A percentile compares a stretch with the other conserved stretches of the same genome.
These are phyloP conservation scores for Helicocarpus griseus DNA, from an alignment of 2,329 filamentous ascomycete genomes.

Conservation along the genomic window DNA sequence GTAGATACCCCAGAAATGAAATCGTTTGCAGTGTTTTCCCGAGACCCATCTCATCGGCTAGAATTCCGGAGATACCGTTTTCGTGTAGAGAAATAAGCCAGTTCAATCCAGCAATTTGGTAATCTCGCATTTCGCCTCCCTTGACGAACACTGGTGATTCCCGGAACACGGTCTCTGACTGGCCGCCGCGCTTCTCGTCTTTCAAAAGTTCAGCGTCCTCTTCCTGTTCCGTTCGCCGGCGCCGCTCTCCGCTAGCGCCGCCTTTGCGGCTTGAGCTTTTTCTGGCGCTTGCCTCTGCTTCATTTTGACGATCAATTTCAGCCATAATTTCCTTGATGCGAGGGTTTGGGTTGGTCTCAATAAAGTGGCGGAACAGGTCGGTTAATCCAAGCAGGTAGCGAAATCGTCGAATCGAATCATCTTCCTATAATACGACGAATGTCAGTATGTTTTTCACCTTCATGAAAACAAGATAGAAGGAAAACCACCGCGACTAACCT, in stretches of 20 bases:
- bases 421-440: slow-evolving; percentile 50
- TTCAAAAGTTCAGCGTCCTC: slow-evolving; percentile 82
- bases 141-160: slow-evolving; percentile 88
- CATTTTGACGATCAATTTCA: slow-evolving; percentile 90
- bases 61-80: slow-evolving; percentile 95
- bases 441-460: not conserved
- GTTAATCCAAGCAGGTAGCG: slow-evolving; percentile 90
- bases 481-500: slow-evolving; percentile 52
- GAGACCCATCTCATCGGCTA: slow-evolving; percentile 97
- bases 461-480: too few relatives aligned
- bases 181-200: slow-evolving; percentile 80
- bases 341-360: slow-evolving; percentile 92
- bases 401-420: slow-evolving; percentile 90
- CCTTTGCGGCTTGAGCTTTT: slow-evolving; percentile 72
- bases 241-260: slow-evolving; percentile 66
- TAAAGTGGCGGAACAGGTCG: slow-evolving; percentile 96
- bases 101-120: slow-evolving; percentile 90
- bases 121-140: slow-evolving; percentile 82
- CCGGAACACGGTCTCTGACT: slow-evolving; percentile 81
- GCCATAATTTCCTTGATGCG: slow-evolving; percentile 88
- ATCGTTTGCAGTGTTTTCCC: slow-evolving; percentile 98
- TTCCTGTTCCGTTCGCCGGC: slow-evolving; percentile 88
- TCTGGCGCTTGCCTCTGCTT: slow-evolving; percentile 59
- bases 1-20: slow-evolving; percentile 86
- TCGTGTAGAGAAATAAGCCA: slow-evolving; percentile 97